These are phyloP conservation scores for Cucurbita argyrosperma DNA, from an alignment of 306 rosid genomes.

Conservation along the genomic window DNA sequence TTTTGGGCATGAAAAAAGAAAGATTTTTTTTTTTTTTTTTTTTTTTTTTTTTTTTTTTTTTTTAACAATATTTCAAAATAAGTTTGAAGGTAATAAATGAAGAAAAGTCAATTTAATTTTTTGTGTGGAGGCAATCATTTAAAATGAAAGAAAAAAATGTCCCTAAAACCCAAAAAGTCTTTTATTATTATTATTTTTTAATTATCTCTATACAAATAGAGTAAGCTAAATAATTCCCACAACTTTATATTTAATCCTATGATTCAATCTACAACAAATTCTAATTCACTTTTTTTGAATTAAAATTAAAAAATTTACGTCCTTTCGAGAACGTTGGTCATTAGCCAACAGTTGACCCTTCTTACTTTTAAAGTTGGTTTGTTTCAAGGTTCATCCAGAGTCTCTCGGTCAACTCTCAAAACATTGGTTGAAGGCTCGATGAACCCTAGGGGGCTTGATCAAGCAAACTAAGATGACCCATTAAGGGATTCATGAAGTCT, in stretches of 20 bases:
- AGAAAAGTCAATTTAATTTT: not conserved
- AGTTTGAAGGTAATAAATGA: not conserved
- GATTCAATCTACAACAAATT: not conserved
- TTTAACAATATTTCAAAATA: not conserved
- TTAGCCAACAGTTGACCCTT: too few species aligned
- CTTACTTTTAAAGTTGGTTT: too few species aligned
- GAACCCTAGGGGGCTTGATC: too few species aligned
- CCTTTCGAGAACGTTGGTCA: too few species aligned
- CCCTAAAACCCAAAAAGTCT: not conserved
- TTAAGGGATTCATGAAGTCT: too few species aligned
- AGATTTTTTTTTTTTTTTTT: too few species aligned
- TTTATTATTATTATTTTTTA: not conserved
- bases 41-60: too few species aligned
- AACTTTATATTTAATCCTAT: not conserved
- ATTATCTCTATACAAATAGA: not conserved
- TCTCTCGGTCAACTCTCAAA: too few species aligned
- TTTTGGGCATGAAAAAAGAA: too few species aligned
- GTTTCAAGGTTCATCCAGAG: too few species aligned
- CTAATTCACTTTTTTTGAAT: not conserved
- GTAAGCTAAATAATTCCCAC: conserved; percentile 1
- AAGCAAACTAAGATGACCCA: too few species aligned
- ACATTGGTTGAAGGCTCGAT: too few species aligned
- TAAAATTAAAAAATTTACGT: not conserved
- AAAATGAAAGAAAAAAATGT: not conserved
- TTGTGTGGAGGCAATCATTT: not conserved